phyloP scores from a whole-genome alignment of 331 rosid species.

The Malus hybrid region DNA sequence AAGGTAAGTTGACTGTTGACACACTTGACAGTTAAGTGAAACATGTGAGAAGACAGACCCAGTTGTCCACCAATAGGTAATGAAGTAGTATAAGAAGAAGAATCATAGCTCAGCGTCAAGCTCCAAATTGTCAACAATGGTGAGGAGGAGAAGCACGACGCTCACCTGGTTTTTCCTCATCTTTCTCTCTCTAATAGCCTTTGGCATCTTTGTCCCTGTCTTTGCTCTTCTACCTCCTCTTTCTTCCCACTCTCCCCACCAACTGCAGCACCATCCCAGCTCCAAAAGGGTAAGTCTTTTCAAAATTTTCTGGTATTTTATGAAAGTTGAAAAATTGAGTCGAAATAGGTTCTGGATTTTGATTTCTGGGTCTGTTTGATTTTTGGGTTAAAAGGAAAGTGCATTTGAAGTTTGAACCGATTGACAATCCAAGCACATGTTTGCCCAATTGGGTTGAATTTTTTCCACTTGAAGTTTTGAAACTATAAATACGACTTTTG shows the following conservation, averaged over 20 bases:
- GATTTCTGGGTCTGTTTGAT: background rate
- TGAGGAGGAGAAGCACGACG: slow-evolving; percentile 18
- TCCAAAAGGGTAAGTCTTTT: slow-evolving; percentile 28
- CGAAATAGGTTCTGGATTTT: slow-evolving; percentile 1
- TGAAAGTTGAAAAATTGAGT: background rate
- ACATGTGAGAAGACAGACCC: background rate
- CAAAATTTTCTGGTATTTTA: background rate
- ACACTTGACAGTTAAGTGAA: background rate
- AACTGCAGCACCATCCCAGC: slow-evolving; percentile 12
- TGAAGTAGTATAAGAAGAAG: background rate
- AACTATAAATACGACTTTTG: no score
- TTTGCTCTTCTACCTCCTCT: slow-evolving; percentile 64
- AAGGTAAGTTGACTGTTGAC: background rate
- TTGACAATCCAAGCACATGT: no score
- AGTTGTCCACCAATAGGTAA: background rate
- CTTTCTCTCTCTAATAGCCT: slow-evolving; percentile 24
- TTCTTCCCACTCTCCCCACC: slow-evolving; percentile 14
- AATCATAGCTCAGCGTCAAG: background rate
- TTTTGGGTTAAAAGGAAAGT: background rate
- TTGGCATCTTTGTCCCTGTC: slow-evolving; percentile 32
- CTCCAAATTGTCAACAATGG: slow-evolving; percentile 37
- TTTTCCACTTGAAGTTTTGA: no score
- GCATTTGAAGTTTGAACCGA: no score
- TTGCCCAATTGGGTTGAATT: no score
- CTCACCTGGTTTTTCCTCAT: slow-evolving; percentile 26